Percentiles rank a stretch among this genome's conserved stretches.
Evolutionary conservation across 192 early-diverging fungal species (phyloP).

Genomic region (Geranomyces variabilis): DNA sequence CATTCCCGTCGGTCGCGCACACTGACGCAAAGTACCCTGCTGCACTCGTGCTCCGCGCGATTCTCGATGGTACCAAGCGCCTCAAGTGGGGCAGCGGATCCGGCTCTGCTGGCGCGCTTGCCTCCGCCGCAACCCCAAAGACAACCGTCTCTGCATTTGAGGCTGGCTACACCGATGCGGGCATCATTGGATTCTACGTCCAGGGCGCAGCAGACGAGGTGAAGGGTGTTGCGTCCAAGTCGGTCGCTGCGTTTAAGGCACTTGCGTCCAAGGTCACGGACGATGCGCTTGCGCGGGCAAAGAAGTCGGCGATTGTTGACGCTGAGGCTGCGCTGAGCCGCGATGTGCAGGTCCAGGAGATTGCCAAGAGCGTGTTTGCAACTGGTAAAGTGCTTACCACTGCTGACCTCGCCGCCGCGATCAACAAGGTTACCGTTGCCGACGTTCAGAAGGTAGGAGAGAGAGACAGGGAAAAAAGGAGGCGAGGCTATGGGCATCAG

Average conservation of each 20-base stretch:
- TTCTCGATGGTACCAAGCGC: slow-evolving; percentile 49
- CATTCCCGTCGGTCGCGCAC: slow-evolving; percentile 71
- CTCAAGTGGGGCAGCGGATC: slow-evolving; percentile 49
- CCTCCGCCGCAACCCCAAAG: slow-evolving; percentile 64
- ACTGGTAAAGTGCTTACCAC: slow-evolving; percentile 44
- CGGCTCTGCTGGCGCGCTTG: slow-evolving; percentile 58
- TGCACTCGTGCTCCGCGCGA: slow-evolving; percentile 55
- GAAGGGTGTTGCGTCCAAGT: slow-evolving; percentile 40
- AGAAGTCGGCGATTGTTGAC: slow-evolving; percentile 56
- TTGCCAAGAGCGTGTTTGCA: slow-evolving; percentile 40
- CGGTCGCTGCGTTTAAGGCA: slow-evolving; percentile 48
- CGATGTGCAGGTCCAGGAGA: slow-evolving; percentile 33
- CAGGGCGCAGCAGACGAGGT: slow-evolving; percentile 46
- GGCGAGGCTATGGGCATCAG: too few species aligned
- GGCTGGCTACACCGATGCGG: slow-evolving; percentile 87
- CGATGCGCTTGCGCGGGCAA: slow-evolving; percentile 45
- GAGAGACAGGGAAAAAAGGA: not conserved
- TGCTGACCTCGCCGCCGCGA: slow-evolving; percentile 61
- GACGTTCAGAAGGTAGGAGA: slow-evolving; percentile 63
- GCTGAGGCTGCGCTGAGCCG: slow-evolving; percentile 40
- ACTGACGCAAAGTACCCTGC: slow-evolving; percentile 65
- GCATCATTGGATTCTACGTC: slow-evolving; percentile 84
- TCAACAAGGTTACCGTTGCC: slow-evolving; percentile 61
- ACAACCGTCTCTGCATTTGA: slow-evolving; percentile 69
- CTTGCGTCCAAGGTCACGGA: slow-evolving; percentile 34